Evolutionary conservation across 441 rosid species (phyloP), one percentile per base, ranked within the genome.

Genomic region (Pelargonium citronellum): DNA sequence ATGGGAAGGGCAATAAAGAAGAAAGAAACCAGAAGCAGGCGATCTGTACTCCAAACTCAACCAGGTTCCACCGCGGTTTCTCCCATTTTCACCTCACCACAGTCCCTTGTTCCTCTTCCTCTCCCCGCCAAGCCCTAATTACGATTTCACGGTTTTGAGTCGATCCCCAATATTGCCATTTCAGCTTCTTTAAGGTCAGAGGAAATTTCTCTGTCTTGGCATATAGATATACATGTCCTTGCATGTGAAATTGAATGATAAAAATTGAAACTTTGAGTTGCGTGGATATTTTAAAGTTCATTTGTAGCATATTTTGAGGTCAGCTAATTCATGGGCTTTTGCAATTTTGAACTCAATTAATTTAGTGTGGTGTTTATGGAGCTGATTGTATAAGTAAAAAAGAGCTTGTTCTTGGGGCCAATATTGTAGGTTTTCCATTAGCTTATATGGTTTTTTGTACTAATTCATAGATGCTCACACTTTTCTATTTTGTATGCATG

Each of bases 111-210:
- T 19, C 58, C 58, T 53, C 58, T 53, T 53, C 58, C 6, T 43
- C 47, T 43, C 7, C 58, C 20, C 61, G 61, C 5, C 20, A 20
- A 55, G 17, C 61, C 61, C 61, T 55, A 55, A 55, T 55, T 55
- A 7, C 16, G 20, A 20, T 55, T 17, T 55, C 61, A 20, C 22
- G 1, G 8, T 55, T 17, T 8, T 55, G 22, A 16, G 9, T 16
- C 17, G 37, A 30, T 30, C 37, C 3, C 37, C 37, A 30, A 30
- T 55, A 20, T 2, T 8, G 22, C 61, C 61, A 55, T 55, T 55
- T 51, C 58, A 51, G 58, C 58, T 51, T 51, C 58, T 17, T 55
- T 7, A 55, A 55, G 61, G 61, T 55, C 20, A 7, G 61, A 15
- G 10, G 16, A 55, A 55, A 19, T 55, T 19, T 16, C 10, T 55